Evolutionary conservation across 2,329 filamentous ascomycete genomes (phyloP), one percentile per base, ranked within the genome.

Genomic region (Penicillium sp.): DNA sequence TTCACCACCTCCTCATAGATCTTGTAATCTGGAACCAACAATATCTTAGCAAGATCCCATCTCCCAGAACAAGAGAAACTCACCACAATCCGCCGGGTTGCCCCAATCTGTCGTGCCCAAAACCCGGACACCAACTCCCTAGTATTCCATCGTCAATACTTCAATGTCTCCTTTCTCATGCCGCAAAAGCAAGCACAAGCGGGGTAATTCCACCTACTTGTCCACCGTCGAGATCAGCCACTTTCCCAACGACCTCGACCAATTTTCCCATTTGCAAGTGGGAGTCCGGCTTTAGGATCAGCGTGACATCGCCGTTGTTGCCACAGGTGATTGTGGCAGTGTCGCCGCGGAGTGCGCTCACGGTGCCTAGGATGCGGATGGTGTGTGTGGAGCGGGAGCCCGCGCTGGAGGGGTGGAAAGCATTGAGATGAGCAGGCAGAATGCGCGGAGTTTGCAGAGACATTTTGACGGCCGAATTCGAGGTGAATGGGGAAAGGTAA

Each of bases 331-430:
- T 76, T 4, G 80, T 79, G 0, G 88, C 90, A 34, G 77, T 76
- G 35, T 92, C 85, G 50, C 89, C 89, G 35, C 82, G 81, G 15
- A 96, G 73, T 55, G 92, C 82, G 3, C 78, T 76, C 31, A 96
- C 88, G 55, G 84, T 88, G 55, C 92, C 92, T 4, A 94, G 74
- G 38, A 96, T 73, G 54, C 88, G 88, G 46, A 96, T 85, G 45
- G 84, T 85, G 49, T 78, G 69, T 58, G 76, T 66, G 33, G 68
- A 65, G 39, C 54, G 52, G 18, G 53, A 45, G 40, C 47, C 51
- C 16, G 55, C 40, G 40, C 52, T 55, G 31, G 62, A 76, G 50
- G 74, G 73, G 50, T 80, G 73, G 68, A 89, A 94, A 57, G 74
- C 74, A 60, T 87, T 79, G 41, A 96, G 82, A 66, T 90, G 84